Evolutionary conservation across 805 yeast species (phyloP).

Genomic region (Middelhovenomyces tepae): DNA sequence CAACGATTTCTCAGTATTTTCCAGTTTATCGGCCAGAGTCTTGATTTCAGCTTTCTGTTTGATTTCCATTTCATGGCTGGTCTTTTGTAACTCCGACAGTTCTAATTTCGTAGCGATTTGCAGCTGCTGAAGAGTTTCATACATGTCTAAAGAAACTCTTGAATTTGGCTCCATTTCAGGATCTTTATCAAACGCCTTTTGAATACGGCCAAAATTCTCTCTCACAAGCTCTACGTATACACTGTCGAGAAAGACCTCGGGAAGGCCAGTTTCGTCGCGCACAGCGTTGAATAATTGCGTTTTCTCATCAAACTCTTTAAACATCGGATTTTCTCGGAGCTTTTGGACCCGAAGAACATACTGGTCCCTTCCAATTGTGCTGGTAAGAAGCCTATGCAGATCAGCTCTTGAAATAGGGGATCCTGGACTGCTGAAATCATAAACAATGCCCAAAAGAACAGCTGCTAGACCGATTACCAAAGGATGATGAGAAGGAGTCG

Average conservation of each 20-base stretch:
- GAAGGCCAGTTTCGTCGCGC: conserved; percentile 78
- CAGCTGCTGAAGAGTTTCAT: conserved; percentile 29
- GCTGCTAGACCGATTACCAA: conserved; percentile 67
- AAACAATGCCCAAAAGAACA: conserved; percentile 62
- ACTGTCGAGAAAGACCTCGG: conserved; percentile 65
- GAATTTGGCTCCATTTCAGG: conserved; percentile 67
- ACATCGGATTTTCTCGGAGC: conserved; percentile 50
- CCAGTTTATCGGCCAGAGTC: conserved; percentile 29
- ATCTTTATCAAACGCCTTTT: conserved; percentile 60
- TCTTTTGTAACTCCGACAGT: conserved; percentile 15
- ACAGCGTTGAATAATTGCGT: conserved; percentile 41
- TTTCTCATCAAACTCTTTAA: conserved; percentile 49
- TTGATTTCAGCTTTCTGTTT: too few species aligned
- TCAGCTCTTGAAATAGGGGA: conserved; percentile 52
- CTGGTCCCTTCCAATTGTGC: conserved; percentile 72
- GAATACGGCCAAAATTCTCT: conserved; percentile 61
- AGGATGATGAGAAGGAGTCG: conserved; percentile 38
- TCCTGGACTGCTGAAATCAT: conserved; percentile 57
- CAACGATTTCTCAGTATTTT: conserved; percentile 28
- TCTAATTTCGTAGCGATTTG: conserved; percentile 16
- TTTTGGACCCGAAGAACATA: conserved; percentile 65
- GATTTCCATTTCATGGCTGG: conserved; percentile 13
- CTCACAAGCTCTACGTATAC: conserved; percentile 56
- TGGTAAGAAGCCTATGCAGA: conserved; percentile 52
- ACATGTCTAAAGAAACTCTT: conserved; percentile 54